Evolutionary conservation across 2,329 filamentous ascomycete genomes (phyloP).

Genomic region (Fusarium globosum): DNA sequence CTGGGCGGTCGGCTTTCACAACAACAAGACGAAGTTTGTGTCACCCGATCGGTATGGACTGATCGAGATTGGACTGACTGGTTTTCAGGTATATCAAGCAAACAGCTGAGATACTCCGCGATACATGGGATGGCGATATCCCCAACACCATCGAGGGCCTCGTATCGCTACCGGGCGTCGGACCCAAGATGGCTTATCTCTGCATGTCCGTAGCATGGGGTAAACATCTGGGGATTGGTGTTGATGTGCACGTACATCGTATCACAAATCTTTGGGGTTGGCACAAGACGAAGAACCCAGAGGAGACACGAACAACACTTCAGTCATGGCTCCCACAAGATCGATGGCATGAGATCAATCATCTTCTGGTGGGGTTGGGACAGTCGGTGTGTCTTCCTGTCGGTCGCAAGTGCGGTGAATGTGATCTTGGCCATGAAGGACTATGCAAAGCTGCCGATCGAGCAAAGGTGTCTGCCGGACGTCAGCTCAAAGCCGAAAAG

Average conservation of each 20-base stretch:
- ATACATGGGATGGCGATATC: slow-evolving; percentile 79
- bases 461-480: slow-evolving; percentile 69
- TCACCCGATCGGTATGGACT: background rate
- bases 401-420: slow-evolving; percentile 84
- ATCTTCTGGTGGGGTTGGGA: slow-evolving; percentile 86
- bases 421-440: slow-evolving; percentile 79
- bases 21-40: slow-evolving; percentile 81
- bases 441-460: slow-evolving; percentile 80
- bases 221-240: slow-evolving; percentile 77
- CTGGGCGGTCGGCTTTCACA: slow-evolving; percentile 89
- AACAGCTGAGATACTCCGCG: slow-evolving; percentile 76
- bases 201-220: slow-evolving; percentile 80
- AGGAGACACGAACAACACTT: slow-evolving; percentile 80
- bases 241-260: slow-evolving; percentile 94
- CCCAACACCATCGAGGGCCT: slow-evolving; percentile 81
- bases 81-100: slow-evolving; percentile 72
- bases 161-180: slow-evolving; percentile 83
- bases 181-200: slow-evolving; percentile 94
- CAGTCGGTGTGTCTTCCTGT: slow-evolving; percentile 88
- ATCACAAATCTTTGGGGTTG: slow-evolving; percentile 96
- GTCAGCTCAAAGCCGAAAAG: slow-evolving; percentile 55
- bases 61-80: slow-evolving; percentile 29
- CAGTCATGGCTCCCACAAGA: slow-evolving; percentile 87
- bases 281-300: slow-evolving; percentile 83
- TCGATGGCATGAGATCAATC: slow-evolving; percentile 93